Conservation (phyloP, 306 rosid species). For the Pueraria montana region DNA sequence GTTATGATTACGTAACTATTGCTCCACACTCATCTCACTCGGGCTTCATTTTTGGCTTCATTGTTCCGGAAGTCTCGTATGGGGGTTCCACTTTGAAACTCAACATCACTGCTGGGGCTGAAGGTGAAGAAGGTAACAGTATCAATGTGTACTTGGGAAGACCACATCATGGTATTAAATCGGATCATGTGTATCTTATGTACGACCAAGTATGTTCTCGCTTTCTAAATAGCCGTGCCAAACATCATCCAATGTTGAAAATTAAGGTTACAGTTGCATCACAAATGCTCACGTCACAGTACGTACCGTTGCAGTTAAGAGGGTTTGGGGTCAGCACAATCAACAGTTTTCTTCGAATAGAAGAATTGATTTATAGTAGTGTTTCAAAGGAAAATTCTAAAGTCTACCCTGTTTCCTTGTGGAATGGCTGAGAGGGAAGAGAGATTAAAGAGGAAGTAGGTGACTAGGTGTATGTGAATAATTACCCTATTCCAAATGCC, state of each 20-base stretch:
- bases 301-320: not conserved
- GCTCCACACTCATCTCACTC: not conserved
- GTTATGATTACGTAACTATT: not conserved
- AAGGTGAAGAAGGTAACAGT: not conserved
- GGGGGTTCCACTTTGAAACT: not conserved
- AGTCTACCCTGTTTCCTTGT: not conserved
- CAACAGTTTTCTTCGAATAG: not conserved
- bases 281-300: not conserved
- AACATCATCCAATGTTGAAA: not conserved
- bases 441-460: too few species aligned
- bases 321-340: slow-evolving; percentile 32
- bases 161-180: not conserved
- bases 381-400: not conserved
- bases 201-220: slow-evolving; percentile 1
- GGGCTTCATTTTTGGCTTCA: too few species aligned
- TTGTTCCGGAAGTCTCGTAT: not conserved
- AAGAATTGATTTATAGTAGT: too few species aligned
- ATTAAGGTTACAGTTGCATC: slow-evolving; percentile 22
- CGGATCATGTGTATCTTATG: slow-evolving; percentile 30
- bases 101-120: not conserved
- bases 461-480: too few species aligned
- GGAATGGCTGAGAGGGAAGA: not conserved
- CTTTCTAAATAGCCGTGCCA: not conserved
- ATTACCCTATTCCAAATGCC: too few species aligned
- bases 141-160: not conserved